These are phyloP conservation scores for Gynandropsis gynandra DNA, from an alignment of 345 rosid species.

Conservation along the genomic window DNA sequence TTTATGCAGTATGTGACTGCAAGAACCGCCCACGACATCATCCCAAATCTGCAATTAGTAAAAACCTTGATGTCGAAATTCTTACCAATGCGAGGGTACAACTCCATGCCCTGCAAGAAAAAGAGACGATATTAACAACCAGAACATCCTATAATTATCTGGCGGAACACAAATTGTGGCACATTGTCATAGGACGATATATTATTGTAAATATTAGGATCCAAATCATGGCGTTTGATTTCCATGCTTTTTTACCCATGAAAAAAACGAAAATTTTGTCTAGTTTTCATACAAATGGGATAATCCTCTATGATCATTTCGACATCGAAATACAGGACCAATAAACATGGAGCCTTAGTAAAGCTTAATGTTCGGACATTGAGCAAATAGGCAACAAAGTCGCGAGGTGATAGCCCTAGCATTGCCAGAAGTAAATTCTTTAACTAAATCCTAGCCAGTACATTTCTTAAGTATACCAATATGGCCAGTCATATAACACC, in stretches of 20 bases:
- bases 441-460: neutral
- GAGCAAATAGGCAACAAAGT: conserved; percentile 5
- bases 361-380: conserved; percentile 6
- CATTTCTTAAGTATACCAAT: conserved; percentile 6
- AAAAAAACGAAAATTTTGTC: neutral
- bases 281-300: neutral
- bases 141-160: conserved; percentile 5
- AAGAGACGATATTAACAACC: conserved; percentile 14
- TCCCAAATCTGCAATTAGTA: conserved; percentile 96
- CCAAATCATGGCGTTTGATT: conserved; percentile 1
- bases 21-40: conserved; percentile 99
- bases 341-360: neutral
- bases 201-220: neutral
- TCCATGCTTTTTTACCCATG: no score
- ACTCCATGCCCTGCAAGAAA: conserved; percentile 87
- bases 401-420: conserved; percentile 2
- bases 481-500: conserved; percentile 1
- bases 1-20: conserved; percentile 97
- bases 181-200: neutral
- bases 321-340: conserved; percentile 3
- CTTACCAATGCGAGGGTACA: conserved; percentile 96
- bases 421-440: conserved; percentile 1
- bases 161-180: neutral
- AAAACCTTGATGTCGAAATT: conserved; percentile 95
- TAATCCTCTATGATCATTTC: conserved; percentile 1